Conservation (phyloP, 768 basidiomycete genomes). For the Russula earlei region DNA sequence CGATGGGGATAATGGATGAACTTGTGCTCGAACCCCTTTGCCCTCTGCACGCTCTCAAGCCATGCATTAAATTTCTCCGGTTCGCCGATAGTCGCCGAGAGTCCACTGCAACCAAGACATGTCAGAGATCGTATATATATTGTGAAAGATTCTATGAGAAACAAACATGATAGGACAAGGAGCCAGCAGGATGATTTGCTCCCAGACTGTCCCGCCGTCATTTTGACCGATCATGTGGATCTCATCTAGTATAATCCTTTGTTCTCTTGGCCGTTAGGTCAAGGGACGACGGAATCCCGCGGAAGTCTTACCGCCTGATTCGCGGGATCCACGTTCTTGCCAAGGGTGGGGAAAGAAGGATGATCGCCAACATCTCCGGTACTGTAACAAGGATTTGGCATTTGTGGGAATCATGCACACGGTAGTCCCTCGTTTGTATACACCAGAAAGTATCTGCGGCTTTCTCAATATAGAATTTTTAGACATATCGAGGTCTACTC, state of each 20-base stretch:
- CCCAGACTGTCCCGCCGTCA: conserved; percentile 63
- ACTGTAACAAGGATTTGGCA: conserved; percentile 71
- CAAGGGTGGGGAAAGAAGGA: conserved; percentile 59
- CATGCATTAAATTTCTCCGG: conserved; percentile 58
- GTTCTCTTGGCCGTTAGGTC: not conserved
- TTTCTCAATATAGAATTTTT: not conserved
- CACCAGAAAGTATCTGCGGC: conserved; percentile 49
- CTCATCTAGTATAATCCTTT: conserved; percentile 59
- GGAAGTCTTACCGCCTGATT: conserved; percentile 41
- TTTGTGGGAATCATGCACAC: conserved; percentile 50
- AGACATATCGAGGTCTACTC: conserved; percentile 21
- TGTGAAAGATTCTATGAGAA: not conserved
- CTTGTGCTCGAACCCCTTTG: conserved; percentile 48
- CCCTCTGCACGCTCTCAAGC: conserved; percentile 51
- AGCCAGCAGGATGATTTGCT: conserved; percentile 60
- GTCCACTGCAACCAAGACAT: conserved; percentile 35
- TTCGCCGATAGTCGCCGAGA: conserved; percentile 62
- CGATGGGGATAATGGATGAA: conserved; percentile 59
- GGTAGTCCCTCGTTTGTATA: conserved; percentile 56
- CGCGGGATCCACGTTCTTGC: conserved; percentile 53
- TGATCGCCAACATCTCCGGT: conserved; percentile 57
- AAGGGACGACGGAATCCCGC: no score
- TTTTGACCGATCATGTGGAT: conserved; percentile 64
- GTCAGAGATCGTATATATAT: not conserved
- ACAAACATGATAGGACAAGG: conserved; percentile 65